Evolutionary conservation across 371 early-diverging fungal genomes (phyloP).

Genomic region (Mortierella sp.): DNA sequence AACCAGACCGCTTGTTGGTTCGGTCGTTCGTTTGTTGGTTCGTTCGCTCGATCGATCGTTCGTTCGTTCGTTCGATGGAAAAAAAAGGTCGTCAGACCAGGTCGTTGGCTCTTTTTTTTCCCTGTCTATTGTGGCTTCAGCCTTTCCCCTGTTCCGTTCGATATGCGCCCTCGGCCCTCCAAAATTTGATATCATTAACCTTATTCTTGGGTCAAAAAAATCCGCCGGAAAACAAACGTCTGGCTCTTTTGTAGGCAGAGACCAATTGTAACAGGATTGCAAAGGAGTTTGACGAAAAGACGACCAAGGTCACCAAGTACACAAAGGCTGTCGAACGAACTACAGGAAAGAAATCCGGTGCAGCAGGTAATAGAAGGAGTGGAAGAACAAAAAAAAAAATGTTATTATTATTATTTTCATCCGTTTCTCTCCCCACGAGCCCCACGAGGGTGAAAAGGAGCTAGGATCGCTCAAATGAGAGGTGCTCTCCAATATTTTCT

Average conservation of each 20-base stretch:
- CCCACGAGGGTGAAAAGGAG: no score
- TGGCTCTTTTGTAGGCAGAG: constrained; percentile 46
- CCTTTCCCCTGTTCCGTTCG: constrained; percentile 6
- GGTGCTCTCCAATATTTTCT: not conserved
- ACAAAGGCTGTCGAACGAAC: constrained; percentile 57
- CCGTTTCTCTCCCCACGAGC: not conserved
- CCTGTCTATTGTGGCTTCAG: not conserved
- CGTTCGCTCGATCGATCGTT: not conserved
- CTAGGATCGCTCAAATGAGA: not conserved
- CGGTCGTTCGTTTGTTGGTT: not conserved
- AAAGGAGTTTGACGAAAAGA: constrained; percentile 62
- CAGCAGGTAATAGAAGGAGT: constrained; percentile 41
- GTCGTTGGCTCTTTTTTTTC: no score
- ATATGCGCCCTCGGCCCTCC: constrained; percentile 26
- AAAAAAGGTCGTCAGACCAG: no score
- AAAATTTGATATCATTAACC: constrained; percentile 35
- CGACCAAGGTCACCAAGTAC: constrained; percentile 56
- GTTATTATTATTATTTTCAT: no score
- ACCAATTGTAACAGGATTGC: constrained; percentile 54
- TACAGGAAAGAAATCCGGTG: constrained; percentile 53
- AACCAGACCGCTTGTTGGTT: not conserved
- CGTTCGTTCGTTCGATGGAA: no score
- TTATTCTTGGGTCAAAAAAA: constrained; percentile 4
- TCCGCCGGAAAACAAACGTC: not conserved
- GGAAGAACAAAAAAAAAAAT: constrained; percentile 3